These are phyloP conservation scores for Suillus americanus DNA, from an alignment of 768 basidiomycete species.

Conservation along the genomic window DNA sequence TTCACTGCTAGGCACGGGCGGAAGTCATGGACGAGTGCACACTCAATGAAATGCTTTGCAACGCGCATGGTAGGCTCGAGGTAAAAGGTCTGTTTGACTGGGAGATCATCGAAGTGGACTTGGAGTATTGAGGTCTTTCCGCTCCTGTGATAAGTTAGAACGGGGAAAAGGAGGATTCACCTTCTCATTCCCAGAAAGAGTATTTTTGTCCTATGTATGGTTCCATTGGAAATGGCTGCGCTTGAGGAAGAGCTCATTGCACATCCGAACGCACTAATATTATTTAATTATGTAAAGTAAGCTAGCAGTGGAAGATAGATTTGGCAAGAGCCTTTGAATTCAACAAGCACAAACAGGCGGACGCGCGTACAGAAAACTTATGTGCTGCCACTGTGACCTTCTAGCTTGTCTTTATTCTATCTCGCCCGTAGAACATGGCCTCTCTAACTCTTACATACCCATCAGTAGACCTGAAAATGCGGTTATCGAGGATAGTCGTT, in stretches of 20 bases:
- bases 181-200: slow-evolving; percentile 72
- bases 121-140: slow-evolving; percentile 92
- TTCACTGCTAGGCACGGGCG: not conserved
- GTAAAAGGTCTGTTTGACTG: slow-evolving; percentile 85
- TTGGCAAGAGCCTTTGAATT: slow-evolving; percentile 1
- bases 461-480: too few species aligned
- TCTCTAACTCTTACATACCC: too few species aligned
- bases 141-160: slow-evolving; percentile 48
- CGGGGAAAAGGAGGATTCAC: slow-evolving; percentile 31
- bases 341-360: not conserved
- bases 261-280: not conserved
- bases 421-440: too few species aligned
- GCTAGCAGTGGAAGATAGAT: not conserved
- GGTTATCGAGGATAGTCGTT: too few species aligned
- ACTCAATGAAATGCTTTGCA: slow-evolving; percentile 79
- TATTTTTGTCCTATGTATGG: slow-evolving; percentile 64
- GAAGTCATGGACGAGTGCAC: slow-evolving; percentile 30
- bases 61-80: slow-evolving; percentile 84
- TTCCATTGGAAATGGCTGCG: slow-evolving; percentile 15
- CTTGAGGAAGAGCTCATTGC: slow-evolving; percentile 13
- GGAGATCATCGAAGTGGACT: slow-evolving; percentile 85
- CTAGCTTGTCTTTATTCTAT: too few species aligned
- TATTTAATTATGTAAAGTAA: not conserved
- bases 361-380: too few species aligned
- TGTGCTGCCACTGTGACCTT: too few species aligned